phyloP scores from a whole-genome alignment of 2,329 filamentous ascomycete species.

The Apiospora sp. region DNA sequence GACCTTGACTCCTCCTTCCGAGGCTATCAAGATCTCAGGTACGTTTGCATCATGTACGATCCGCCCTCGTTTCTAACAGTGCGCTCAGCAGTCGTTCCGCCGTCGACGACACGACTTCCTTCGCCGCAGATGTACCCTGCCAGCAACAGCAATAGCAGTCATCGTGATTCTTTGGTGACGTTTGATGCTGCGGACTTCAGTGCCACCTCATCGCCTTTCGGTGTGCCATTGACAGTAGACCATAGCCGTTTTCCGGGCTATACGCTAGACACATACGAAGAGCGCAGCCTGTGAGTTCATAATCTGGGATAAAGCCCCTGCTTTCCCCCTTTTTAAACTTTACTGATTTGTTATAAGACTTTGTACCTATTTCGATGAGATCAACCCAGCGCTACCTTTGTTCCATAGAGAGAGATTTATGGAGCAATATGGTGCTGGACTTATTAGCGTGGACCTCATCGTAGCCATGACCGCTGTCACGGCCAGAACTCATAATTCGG shows the following conservation, averaged over 20 bases:
- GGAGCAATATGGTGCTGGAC: constrained; percentile 35
- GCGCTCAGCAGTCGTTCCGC: background rate
- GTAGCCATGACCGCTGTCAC: constrained; percentile 41
- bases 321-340: background rate
- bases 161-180: background rate
- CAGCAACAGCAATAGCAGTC: background rate
- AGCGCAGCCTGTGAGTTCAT: background rate
- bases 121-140: background rate
- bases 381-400: constrained; percentile 42
- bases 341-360: constrained; percentile 29
- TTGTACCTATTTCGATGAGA: constrained; percentile 40
- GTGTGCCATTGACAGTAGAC: background rate
- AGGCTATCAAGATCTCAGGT: background rate
- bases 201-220: background rate
- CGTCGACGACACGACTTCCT: background rate
- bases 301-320: background rate
- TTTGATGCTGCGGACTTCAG: background rate
- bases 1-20: background rate
- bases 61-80: background rate
- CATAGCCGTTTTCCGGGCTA: background rate
- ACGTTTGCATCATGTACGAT: background rate
- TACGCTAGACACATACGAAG: background rate
- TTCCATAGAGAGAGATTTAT: constrained; percentile 40
- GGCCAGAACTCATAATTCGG: constrained; percentile 37
- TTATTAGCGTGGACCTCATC: constrained; percentile 34